Percentiles rank a stretch among this genome's conserved stretches.
These are phyloP conservation scores for Xylaria curta DNA, from an alignment of 495 filamentous ascomycete species.

Conservation along the genomic window DNA sequence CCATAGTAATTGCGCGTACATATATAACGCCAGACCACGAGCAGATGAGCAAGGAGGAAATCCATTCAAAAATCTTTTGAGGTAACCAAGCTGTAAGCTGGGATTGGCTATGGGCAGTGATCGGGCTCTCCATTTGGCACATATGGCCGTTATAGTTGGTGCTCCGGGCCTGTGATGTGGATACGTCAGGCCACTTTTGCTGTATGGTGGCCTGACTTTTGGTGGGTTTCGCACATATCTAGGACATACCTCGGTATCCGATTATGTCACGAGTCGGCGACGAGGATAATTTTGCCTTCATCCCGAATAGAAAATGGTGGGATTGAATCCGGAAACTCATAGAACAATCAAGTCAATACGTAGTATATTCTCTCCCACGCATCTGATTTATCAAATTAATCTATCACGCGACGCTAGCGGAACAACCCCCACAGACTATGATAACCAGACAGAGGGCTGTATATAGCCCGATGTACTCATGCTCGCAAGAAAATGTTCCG, in stretches of 20 bases:
- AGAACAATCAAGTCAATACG: background rate
- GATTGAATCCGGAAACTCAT: background rate
- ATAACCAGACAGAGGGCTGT: background rate
- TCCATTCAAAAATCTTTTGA: background rate
- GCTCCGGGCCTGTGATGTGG: background rate
- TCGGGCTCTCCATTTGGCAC: background rate
- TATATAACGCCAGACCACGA: background rate
- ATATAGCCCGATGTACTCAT: background rate
- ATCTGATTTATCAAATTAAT: background rate
- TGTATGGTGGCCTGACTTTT: conserved; percentile 2
- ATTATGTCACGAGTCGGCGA: background rate
- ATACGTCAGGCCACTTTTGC: conserved; percentile 9
- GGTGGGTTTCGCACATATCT: background rate
- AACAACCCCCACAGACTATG: background rate
- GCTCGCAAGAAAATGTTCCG: background rate
- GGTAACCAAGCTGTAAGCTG: background rate
- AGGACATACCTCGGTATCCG: background rate
- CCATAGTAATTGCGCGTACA: background rate
- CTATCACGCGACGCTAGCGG: background rate
- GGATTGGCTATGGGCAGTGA: background rate
- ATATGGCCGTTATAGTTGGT: background rate
- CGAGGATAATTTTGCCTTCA: background rate
- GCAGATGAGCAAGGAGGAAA: background rate
- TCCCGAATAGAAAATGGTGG: background rate
- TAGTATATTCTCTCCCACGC: background rate